Percentiles rank a stretch among this genome's conserved stretches.
Evolutionary conservation across 257 asterid species (phyloP).

Genomic region (Rauvolfia tetraphylla): DNA sequence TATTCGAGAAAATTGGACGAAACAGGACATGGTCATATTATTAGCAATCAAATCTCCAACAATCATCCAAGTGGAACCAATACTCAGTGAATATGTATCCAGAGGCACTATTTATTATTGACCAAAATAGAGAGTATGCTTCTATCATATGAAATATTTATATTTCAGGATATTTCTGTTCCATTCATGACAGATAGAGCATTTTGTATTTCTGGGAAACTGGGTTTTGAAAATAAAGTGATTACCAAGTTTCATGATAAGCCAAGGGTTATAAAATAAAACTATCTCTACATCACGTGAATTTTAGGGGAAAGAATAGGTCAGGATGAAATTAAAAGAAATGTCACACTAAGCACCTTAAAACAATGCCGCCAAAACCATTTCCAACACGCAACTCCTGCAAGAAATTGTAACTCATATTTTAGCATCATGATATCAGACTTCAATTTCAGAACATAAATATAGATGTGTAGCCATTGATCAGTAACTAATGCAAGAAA

Average conservation of each 20-base stretch:
- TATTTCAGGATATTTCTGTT: neutral
- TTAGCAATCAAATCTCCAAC: neutral
- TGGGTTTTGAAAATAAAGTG: neutral
- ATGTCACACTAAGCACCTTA: constrained; percentile 45
- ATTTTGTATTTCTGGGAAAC: neutral
- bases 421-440: neutral
- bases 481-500: constrained; percentile 1
- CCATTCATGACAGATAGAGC: neutral
- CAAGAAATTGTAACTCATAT: constrained; percentile 12
- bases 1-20: neutral
- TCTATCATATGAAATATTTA: neutral
- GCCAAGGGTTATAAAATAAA: neutral
- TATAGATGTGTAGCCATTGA: neutral
- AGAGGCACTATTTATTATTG: neutral
- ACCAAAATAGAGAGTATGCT: neutral
- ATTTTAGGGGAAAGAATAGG: neutral
- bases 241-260: neutral
- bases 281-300: neutral
- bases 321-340: neutral
- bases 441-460: neutral
- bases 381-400: constrained; percentile 83
- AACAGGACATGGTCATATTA: neutral
- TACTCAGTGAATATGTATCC: neutral
- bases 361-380: constrained; percentile 87
- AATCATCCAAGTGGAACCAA: neutral